Evolutionary conservation across 2,329 filamentous ascomycete genomes (phyloP).

Genomic region (Sclerotinia sclerotiorum): DNA sequence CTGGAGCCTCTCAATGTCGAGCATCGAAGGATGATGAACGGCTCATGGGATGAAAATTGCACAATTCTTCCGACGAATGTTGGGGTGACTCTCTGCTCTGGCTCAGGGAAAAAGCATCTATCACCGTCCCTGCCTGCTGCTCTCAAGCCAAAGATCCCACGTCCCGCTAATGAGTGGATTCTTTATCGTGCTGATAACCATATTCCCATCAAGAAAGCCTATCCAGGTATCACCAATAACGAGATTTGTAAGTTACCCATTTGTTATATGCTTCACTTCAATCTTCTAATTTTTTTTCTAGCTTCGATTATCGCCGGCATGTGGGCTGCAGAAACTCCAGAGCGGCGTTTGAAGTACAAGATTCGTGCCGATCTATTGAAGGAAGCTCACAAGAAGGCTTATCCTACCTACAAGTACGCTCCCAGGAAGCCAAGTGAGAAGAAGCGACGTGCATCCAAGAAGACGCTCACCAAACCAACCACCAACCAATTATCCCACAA

Average conservation of each 20-base stretch:
- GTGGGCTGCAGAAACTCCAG: conserved; percentile 12
- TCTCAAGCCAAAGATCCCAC: conserved; percentile 10
- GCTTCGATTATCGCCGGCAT: conserved; percentile 17
- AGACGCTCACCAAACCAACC: too few relatives aligned
- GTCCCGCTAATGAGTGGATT: conserved; percentile 19
- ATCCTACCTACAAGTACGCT: conserved; percentile 14
- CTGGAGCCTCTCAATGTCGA: not conserved
- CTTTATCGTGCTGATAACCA: conserved; percentile 17
- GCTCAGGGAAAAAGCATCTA: not conserved
- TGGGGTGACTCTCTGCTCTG: not conserved
- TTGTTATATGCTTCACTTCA: not conserved
- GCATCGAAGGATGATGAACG: not conserved
- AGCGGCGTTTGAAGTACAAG: conserved; percentile 1
- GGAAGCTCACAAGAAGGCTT: not conserved
- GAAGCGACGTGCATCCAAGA: conserved; percentile 2
- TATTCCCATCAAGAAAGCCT: conserved; percentile 10
- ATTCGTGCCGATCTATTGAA: conserved; percentile 3
- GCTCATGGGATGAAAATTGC: not conserved
- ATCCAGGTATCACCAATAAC: conserved; percentile 14
- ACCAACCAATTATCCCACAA: too few relatives aligned
- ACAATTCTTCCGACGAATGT: not conserved
- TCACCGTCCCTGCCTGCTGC: not conserved
- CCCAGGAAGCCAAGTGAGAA: conserved; percentile 14
- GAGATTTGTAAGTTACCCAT: conserved; percentile 10
- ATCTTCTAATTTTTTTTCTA: not conserved